Evolutionary conservation across 345 rosid species (phyloP), one percentile per base, ranked within the genome.

Genomic region (Geranium brycei): DNA sequence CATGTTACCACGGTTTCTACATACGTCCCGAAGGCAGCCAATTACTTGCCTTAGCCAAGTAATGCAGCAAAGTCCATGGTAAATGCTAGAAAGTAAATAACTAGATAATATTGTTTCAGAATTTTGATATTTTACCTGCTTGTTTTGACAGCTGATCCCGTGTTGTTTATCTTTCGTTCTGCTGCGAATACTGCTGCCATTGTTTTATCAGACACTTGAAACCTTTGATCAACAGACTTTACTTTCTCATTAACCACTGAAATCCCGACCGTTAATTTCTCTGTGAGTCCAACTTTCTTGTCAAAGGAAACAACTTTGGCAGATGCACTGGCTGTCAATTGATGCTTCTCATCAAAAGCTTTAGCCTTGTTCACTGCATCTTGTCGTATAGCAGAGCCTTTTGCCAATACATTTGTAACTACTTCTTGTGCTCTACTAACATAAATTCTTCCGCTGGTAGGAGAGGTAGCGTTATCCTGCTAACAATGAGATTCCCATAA

Each of bases 151-250:
- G 97, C 97, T 65, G 99, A 80, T 60, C 99, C 96, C 0, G 97
- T 93, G 75, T 90, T 78, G 62, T 86, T 93, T 78, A 93, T 78
- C 76, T 88, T 93, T 76, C 85, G 87, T 70, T 93, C 97, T 0
- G 99, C 96, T 41, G 99, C 97, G 79, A 88, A 90, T 72, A 90
- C 70, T 28, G 99, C 97, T 38, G 97, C 96, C 99, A 93, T 90
- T 16, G 97, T 93, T 81, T 86, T 90, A 78, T 93, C 95, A 0
- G 99, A 88, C 5, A 93, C 96, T 12, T 86, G 91, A 80, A 93
- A 87, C 78, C 81, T 85, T 67, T 90, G 97, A 76, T 93, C 99
- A 75, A 93, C 96, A 68, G 88, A 86, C 75, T 83, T 93, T 66
- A 90, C 95, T 82, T 85, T 93, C 80, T 93, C 89, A 62, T 93